phyloP scores from a whole-genome alignment of 139 green algal genomes.

The Astrephomene gubernaculifera region DNA sequence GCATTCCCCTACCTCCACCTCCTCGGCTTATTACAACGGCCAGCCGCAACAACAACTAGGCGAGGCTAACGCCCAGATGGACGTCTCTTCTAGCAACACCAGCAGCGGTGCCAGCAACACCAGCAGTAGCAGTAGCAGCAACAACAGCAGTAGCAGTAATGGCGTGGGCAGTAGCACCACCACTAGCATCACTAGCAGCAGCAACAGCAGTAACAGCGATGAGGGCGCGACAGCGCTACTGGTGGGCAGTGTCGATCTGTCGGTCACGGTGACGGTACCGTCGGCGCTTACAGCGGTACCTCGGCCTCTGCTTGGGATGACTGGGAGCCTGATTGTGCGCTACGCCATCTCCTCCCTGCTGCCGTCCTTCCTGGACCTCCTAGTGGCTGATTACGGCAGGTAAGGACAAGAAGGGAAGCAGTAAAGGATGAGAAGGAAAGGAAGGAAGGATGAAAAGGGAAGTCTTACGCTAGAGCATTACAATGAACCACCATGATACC shows the following conservation, averaged over 20 bases:
- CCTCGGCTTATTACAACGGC: too few relatives aligned
- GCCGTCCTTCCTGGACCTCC: slow-evolving; percentile 55
- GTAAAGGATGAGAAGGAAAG: not conserved
- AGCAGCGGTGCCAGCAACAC: not conserved
- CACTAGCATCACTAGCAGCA: not conserved
- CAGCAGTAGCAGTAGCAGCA: slow-evolving; percentile 19
- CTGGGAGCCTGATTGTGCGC: slow-evolving; percentile 52
- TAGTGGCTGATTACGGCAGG: slow-evolving; percentile 33
- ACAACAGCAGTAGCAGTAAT: slow-evolving; percentile 10
- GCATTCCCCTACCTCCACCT: too few relatives aligned
- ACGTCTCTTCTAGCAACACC: too few relatives aligned
- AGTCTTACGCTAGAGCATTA: too few relatives aligned
- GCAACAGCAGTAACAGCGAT: not conserved
- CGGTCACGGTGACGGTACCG: slow-evolving; percentile 54
- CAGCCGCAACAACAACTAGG: too few relatives aligned
- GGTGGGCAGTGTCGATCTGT: slow-evolving; percentile 46
- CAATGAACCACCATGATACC: too few relatives aligned
- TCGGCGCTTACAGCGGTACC: slow-evolving; percentile 55
- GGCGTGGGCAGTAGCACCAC: not conserved
- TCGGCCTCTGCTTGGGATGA: slow-evolving; percentile 52
- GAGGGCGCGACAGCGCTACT: slow-evolving; percentile 5
- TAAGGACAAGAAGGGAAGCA: not conserved
- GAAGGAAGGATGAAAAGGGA: not conserved
- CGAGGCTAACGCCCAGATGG: too few relatives aligned
- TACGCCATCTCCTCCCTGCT: slow-evolving; percentile 57